Percentiles rank a stretch among this genome's conserved stretches.
Evolutionary conservation across 2,329 filamentous ascomycete genomes (phyloP).

Genomic region (Fusarium siculi): DNA sequence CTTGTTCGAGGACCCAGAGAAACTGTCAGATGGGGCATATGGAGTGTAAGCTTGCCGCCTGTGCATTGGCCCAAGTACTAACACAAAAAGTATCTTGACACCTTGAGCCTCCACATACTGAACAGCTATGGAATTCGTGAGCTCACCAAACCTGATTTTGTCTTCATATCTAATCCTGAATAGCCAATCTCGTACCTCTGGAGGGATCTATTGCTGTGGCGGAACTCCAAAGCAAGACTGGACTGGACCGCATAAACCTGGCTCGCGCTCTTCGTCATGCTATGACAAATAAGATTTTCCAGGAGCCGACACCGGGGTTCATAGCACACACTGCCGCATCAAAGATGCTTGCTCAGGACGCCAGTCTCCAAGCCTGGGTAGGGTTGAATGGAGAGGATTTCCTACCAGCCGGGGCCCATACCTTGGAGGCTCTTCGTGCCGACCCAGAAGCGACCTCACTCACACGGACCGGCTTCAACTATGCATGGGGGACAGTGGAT

Average conservation of each 20-base stretch:
- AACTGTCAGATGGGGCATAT: constrained; percentile 62
- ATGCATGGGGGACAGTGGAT: constrained; percentile 61
- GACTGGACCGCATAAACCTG: constrained; percentile 61
- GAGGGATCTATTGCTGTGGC: constrained; percentile 56
- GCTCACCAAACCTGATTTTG: neutral
- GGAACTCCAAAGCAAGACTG: constrained; percentile 58
- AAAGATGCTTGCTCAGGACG: constrained; percentile 60
- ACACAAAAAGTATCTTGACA: constrained; percentile 58
- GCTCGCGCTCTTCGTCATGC: constrained; percentile 64
- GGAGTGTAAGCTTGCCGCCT: constrained; percentile 55
- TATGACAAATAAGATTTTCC: constrained; percentile 67
- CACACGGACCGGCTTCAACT: constrained; percentile 62
- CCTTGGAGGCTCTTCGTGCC: constrained; percentile 56
- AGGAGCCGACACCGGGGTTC: constrained; percentile 59
- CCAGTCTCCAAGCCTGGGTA: constrained; percentile 62
- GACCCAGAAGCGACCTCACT: constrained; percentile 61
- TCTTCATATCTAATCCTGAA: neutral
- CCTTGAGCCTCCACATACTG: constrained; percentile 61
- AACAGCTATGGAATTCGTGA: constrained; percentile 62
- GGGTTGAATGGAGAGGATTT: constrained; percentile 66
- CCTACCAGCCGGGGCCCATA: constrained; percentile 60
- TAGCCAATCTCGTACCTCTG: constrained; percentile 63
- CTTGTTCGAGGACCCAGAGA: constrained; percentile 63
- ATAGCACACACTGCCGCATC: constrained; percentile 68
- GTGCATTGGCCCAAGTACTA: constrained; percentile 5